Percentiles rank a stretch among this genome's conserved stretches.
Conservation (phyloP, 1,284 basidiomycete species). For the Macrocybe sp. region DNA sequence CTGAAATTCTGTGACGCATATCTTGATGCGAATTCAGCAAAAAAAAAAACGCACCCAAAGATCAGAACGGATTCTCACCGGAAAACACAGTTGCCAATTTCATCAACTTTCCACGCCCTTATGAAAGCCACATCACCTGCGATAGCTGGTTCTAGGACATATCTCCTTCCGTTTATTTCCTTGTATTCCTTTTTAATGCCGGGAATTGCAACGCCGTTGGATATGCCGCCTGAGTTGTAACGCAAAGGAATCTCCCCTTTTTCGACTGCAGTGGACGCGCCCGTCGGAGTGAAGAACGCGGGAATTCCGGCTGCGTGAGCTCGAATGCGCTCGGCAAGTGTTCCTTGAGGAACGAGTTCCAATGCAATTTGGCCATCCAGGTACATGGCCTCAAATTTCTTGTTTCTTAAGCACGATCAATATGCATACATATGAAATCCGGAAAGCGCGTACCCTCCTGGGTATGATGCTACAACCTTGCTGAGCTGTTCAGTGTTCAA, state of each 20-base stretch:
- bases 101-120: constrained; percentile 94
- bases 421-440: not conserved
- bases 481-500: constrained; percentile 74
- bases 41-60: not conserved
- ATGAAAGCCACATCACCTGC: constrained; percentile 88
- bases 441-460: constrained; percentile 63
- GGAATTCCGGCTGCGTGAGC: constrained; percentile 94
- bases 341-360: constrained; percentile 89
- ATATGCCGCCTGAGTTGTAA: constrained; percentile 65
- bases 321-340: constrained; percentile 86
- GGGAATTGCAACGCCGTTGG: constrained; percentile 58
- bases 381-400: constrained; percentile 74
- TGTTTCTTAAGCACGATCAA: constrained; percentile 47
- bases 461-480: constrained; percentile 87
- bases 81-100: constrained; percentile 84
- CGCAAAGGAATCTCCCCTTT: constrained; percentile 71
- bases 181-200: constrained; percentile 79
- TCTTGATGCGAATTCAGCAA: constrained; percentile 29
- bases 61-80: constrained; percentile 38
- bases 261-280: constrained; percentile 86
- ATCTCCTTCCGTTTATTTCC: constrained; percentile 79
- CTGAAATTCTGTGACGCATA: constrained; percentile 91
- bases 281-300: constrained; percentile 94
- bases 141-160: constrained; percentile 85
- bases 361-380: constrained; percentile 78